Evolutionary conservation across 2,329 filamentous ascomycete genomes (phyloP), one percentile per base, ranked within the genome.

Genomic region (Epichloe glyceriae): DNA sequence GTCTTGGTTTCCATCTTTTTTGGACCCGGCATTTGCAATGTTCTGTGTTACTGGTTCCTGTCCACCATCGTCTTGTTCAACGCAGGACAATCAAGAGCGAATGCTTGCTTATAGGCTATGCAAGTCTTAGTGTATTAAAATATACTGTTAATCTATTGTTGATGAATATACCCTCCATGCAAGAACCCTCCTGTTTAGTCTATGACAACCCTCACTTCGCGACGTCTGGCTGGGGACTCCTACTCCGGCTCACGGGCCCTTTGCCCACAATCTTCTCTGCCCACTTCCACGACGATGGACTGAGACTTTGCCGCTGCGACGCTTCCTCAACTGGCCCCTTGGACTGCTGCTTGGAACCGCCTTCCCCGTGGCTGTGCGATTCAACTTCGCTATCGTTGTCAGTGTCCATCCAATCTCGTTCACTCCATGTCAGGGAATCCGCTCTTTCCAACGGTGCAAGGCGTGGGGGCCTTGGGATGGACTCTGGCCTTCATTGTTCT

Each of bases 361-460:
- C 17, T 22, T 62, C 60, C 15, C 56, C 60, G 30, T 59, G 56
- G 22, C 49, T 51, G 47, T 45, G 39, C 11, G 41, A 46, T 12
- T 59, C 65, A 46, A 52, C 54, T 49, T 70, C 72, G 59, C 66
- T 73, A 52, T 74, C 72, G 42, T 69, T 66, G 40, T 67, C 72
- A 51, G 69, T 79, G 55, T 82, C 79, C 10, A 70, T 70, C 69
- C 80, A 83, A 61, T 85, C 80, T 11, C 74, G 70, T 46, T 86
- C 82, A 61, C 79, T 84, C 83, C 83, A 86, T 4, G 73, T 74
- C 50, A 76, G 70, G 3, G 78, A 82, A 57, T 84, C 81, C 22
- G 62, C 57, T 35, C 70, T 56, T 30, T 64, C 63, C 5, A 53
- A 50, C 14, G 49, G 19, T 14, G 46, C 39, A 8, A 47, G 38